phyloP scores from a whole-genome alignment of 176 grass and related monocot genomes.

The Oryza nivara region DNA sequence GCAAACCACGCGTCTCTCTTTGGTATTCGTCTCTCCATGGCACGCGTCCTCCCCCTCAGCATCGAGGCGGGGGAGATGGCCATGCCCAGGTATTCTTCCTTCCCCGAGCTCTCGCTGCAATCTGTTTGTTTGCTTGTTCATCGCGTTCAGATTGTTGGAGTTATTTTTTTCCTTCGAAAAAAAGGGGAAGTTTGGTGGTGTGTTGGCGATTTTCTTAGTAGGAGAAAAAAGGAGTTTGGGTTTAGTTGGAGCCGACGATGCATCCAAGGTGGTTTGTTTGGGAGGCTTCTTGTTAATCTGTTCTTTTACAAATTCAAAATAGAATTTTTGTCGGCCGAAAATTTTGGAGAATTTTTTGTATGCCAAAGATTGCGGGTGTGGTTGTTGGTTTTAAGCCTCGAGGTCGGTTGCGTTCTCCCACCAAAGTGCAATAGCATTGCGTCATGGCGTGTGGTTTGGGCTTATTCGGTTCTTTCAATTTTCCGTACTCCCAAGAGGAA shows the following conservation, averaged over 20 bases:
- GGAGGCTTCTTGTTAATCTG: neutral
- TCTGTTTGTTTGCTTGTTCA: neutral
- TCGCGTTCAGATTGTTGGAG: neutral
- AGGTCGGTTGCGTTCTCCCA: neutral
- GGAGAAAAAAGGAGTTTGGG: neutral
- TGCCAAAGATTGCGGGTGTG: neutral
- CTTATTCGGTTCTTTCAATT: neutral
- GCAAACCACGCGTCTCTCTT: neutral
- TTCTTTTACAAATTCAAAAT: neutral
- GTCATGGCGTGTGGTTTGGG: neutral
- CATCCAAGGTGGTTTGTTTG: neutral
- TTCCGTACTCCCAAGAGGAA: neutral
- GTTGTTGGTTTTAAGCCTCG: neutral
- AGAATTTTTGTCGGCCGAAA: neutral
- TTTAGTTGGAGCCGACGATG: neutral
- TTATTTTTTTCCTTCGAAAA: neutral
- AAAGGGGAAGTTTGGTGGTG: too few relatives aligned
- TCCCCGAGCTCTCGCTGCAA: neutral
- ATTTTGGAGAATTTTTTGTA: neutral
- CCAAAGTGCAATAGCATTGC: neutral
- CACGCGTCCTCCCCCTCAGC: constrained; percentile 51
- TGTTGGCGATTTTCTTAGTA: neutral
- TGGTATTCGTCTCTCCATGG: constrained; percentile 1
- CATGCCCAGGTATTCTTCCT: constrained; percentile 44
- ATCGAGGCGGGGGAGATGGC: constrained; percentile 33